These are phyloP conservation scores for Coemansia sp. DNA, from an alignment of 192 early-diverging fungal genomes.

Conservation along the genomic window DNA sequence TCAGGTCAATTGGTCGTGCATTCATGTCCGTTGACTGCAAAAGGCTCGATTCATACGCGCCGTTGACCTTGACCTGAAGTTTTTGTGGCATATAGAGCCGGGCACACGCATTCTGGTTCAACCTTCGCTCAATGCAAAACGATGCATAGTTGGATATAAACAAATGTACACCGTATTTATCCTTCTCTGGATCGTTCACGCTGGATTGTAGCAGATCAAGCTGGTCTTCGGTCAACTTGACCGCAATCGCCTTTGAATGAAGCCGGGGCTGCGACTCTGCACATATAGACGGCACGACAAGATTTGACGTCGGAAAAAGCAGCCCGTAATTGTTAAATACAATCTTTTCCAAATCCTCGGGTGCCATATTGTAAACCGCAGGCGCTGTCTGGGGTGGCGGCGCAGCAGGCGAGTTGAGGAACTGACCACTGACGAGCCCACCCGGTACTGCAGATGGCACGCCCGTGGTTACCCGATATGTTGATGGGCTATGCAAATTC, in stretches of 20 bases:
- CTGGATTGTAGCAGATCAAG: slow-evolving; percentile 2
- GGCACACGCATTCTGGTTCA: neutral
- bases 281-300: slow-evolving; percentile 4
- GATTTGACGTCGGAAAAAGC: slow-evolving; percentile 1
- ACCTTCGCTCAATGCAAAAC: neutral
- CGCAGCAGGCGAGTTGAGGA: slow-evolving; percentile 5
- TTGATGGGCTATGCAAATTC: neutral
- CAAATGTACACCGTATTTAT: slow-evolving; percentile 12
- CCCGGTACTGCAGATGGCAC: slow-evolving; percentile 18
- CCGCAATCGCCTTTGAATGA: slow-evolving; percentile 6
- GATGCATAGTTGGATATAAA: slow-evolving; percentile 9
- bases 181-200: neutral
- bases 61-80: slow-evolving; percentile 7
- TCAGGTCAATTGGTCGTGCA: slow-evolving; percentile 25
- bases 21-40: neutral
- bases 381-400: neutral
- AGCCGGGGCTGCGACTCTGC: slow-evolving; percentile 2
- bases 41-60: neutral
- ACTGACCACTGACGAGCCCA: slow-evolving; percentile 12
- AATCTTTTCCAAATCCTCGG: slow-evolving; percentile 5
- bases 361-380: neutral
- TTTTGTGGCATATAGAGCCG: neutral
- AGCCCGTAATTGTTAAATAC: slow-evolving; percentile 17
- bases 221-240: slow-evolving; percentile 13
- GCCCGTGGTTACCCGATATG: neutral